Conservation (phyloP, 257 asterid species). For the Plantago elongata region DNA sequence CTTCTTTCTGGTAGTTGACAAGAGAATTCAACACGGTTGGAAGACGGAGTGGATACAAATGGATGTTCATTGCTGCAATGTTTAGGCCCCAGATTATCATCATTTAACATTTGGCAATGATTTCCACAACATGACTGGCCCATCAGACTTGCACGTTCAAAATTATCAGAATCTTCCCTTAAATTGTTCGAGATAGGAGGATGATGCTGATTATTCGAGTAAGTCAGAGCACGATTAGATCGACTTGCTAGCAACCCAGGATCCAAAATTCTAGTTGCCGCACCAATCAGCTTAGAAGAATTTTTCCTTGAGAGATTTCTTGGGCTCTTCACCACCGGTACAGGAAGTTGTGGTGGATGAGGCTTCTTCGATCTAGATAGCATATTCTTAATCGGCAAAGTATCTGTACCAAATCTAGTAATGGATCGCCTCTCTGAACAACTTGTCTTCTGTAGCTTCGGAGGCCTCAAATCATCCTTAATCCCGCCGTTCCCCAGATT, state of each 20-base stretch:
- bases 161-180: conserved; percentile 26
- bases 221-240: conserved; percentile 53
- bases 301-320: conserved; percentile 50
- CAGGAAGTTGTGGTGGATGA: conserved; percentile 31
- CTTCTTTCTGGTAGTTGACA: conserved; percentile 35
- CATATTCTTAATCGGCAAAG: conserved; percentile 55
- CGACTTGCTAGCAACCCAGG: conserved; percentile 70
- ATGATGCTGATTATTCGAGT: conserved; percentile 24
- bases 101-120: conserved; percentile 42
- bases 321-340: conserved; percentile 68
- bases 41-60: conserved; percentile 25
- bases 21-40: conserved; percentile 29
- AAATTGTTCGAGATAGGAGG: conserved; percentile 21
- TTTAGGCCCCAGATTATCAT: conserved; percentile 29
- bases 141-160: conserved; percentile 20
- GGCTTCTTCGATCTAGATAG: conserved; percentile 61
- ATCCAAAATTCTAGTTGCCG: conserved; percentile 79
- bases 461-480: conserved; percentile 70
- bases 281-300: conserved; percentile 69
- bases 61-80: conserved; percentile 26
- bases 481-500: conserved; percentile 38
- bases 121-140: conserved; percentile 45
- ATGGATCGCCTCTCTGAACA: conserved; percentile 45
- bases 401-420: conserved; percentile 52
- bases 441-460: conserved; percentile 78